A percentile compares a stretch with the other conserved stretches of the same genome.
Evolutionary conservation across 345 rosid species (phyloP).

Genomic region (Microthlaspi erraticum): DNA sequence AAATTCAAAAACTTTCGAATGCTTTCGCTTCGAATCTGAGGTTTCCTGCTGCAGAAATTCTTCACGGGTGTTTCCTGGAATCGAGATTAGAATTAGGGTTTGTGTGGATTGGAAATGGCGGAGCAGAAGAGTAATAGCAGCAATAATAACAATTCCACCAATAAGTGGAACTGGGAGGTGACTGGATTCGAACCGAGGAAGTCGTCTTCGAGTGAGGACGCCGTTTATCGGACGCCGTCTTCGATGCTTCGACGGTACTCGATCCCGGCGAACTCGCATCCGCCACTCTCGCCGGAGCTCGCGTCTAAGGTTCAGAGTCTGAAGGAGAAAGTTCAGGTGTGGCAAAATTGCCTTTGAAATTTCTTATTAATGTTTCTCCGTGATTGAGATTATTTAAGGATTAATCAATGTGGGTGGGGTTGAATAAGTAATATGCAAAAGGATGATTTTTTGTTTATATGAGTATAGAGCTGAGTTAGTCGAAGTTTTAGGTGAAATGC

Average conservation of each 20-base stretch:
- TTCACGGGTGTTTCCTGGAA: background rate
- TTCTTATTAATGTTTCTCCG: background rate
- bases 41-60: conserved; percentile 7
- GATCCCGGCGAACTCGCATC: conserved; percentile 54
- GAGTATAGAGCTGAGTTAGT: conserved; percentile 21
- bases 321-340: conserved; percentile 40
- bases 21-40: conserved; percentile 34
- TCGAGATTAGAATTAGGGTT: conserved; percentile 29
- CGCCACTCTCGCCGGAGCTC: conserved; percentile 55
- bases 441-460: background rate
- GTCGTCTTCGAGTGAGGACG: conserved; percentile 51
- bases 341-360: background rate
- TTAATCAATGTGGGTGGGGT: background rate
- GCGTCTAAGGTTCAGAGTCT: conserved; percentile 46
- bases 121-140: conserved; percentile 56
- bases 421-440: background rate
- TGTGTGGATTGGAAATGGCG: conserved; percentile 53
- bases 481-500: background rate
- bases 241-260: conserved; percentile 63
- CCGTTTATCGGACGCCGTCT: conserved; percentile 46
- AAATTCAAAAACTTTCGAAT: conserved; percentile 39
- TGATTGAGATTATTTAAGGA: background rate
- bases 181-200: conserved; percentile 85
- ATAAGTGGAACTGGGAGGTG: conserved; percentile 97
- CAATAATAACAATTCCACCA: conserved; percentile 32